phyloP scores from a whole-genome alignment of 1,284 basidiomycete species.

The Wolfiporia cocos region DNA sequence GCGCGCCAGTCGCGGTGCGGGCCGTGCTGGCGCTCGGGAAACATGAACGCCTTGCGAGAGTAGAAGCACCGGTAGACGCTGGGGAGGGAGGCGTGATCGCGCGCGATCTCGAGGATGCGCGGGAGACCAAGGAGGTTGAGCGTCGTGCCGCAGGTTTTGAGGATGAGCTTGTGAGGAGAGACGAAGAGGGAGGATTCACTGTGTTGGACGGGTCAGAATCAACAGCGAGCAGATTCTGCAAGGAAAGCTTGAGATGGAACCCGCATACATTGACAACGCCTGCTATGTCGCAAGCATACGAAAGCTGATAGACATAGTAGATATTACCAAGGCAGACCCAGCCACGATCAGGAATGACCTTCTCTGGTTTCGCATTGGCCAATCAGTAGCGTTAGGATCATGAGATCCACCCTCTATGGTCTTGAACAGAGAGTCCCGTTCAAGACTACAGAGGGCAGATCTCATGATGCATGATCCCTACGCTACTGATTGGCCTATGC shows the following conservation, averaged over 20 bases:
- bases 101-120: conserved; percentile 88
- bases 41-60: conserved; percentile 99
- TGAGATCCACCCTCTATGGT: no score
- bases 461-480: no score
- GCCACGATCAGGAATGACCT: no score
- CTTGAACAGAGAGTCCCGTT: no score
- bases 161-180: conserved; percentile 91
- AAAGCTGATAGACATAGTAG: no score
- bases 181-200: conserved; percentile 99
- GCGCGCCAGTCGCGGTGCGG: conserved; percentile 95
- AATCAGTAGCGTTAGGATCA: no score
- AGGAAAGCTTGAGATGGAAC: background rate
- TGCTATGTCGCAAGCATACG: no score
- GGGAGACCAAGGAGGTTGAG: conserved; percentile 94
- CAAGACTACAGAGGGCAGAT: no score
- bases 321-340: no score
- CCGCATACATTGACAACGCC: no score
- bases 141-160: conserved; percentile 99
- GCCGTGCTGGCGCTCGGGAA: conserved; percentile 92
- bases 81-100: conserved; percentile 68
- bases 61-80: conserved; percentile 91
- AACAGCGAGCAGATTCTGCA: background rate
- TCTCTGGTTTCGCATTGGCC: no score
- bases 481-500: no score
- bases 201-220: conserved; percentile 6